Evolutionary conservation across 2,329 filamentous ascomycete genomes (phyloP).

Genomic region (Dactylellina sp.): DNA sequence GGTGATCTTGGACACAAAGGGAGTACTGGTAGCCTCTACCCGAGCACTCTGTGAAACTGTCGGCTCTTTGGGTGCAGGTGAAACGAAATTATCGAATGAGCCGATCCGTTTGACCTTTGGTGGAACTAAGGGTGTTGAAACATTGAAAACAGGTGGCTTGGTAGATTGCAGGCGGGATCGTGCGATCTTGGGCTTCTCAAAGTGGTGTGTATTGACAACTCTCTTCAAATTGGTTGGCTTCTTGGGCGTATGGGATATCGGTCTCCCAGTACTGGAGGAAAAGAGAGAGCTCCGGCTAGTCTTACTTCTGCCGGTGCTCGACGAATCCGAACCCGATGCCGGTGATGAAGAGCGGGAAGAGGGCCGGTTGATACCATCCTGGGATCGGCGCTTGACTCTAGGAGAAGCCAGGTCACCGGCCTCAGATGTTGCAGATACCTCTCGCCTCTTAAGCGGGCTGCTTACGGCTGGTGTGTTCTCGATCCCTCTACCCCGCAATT

Average conservation of each 20-base stretch:
- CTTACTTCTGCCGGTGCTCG: constrained; percentile 61
- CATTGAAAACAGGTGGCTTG: constrained; percentile 58
- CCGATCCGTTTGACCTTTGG: constrained; percentile 59
- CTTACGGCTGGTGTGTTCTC: constrained; percentile 69
- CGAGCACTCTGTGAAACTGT: constrained; percentile 41
- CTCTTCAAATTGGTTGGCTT: constrained; percentile 51
- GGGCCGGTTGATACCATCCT: constrained; percentile 78
- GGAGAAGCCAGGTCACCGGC: constrained; percentile 82
- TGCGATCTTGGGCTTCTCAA: constrained; percentile 59
- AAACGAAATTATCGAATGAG: constrained; percentile 60
- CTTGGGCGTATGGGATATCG: constrained; percentile 64
- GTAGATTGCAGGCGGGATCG: constrained; percentile 58
- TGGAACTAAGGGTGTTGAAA: constrained; percentile 56
- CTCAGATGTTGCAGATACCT: constrained; percentile 88
- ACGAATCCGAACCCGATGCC: constrained; percentile 65
- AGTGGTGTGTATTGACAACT: constrained; percentile 47
- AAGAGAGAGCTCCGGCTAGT: constrained; percentile 70
- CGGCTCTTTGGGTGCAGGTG: constrained; percentile 51
- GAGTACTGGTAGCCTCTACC: constrained; percentile 25
- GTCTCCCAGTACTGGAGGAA: constrained; percentile 59
- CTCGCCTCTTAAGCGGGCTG: constrained; percentile 91
- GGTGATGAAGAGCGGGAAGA: constrained; percentile 67
- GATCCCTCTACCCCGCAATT: constrained; percentile 65
- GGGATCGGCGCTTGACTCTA: constrained; percentile 85
- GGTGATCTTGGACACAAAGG: constrained; percentile 35